Evolutionary conservation across 805 yeast genomes (phyloP), one percentile per base, ranked within the genome.

Genomic region (Pichia phayaonensis): DNA sequence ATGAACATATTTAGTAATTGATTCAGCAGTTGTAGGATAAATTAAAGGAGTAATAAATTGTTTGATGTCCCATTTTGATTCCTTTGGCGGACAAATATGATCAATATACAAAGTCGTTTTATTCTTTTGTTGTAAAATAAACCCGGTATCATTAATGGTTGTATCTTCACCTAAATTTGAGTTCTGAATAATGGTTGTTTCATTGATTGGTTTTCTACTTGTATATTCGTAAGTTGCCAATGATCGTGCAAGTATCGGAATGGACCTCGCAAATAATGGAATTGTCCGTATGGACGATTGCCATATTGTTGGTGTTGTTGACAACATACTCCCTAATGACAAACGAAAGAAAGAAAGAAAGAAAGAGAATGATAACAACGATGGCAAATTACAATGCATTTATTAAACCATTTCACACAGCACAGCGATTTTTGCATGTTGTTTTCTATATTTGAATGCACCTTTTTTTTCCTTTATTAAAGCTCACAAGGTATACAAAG

Each of bases 21-120:
- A 69, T 34, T 68, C 69, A 1, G 67, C 70, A 23, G 74, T 67
- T 20, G 69, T 67, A 12, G 73, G 73, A 20, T 69, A 59, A 20
- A 72, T 56, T 12, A 74, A 31, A 13, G 71, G 64, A 4, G 73
- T 66, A 23, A 77, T 57, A 67, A 74, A 70, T 47, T 71, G 76
- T 29, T 71, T 66, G 12, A 75, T 56, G 53, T 76, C 80, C 75
- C 77, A 77, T 38, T 71, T 62, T 3, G 73, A 65, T 2, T 60
- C 42, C 22, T 57, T 57, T 42, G 56, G 62, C 1, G 84, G 81
- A 40, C 77, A 71, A 8, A 81, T 65, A 45, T 77, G 76, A 54
- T 79, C 84, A 56, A 79, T 81, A 58, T 77, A 83, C 12, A 83
- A 54, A 51, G 83, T 59, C 0, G 83, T 70, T 59, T 78, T 80